phyloP scores from a whole-genome alignment of 805 yeast genomes.

The Monosporozyma aerobia region DNA sequence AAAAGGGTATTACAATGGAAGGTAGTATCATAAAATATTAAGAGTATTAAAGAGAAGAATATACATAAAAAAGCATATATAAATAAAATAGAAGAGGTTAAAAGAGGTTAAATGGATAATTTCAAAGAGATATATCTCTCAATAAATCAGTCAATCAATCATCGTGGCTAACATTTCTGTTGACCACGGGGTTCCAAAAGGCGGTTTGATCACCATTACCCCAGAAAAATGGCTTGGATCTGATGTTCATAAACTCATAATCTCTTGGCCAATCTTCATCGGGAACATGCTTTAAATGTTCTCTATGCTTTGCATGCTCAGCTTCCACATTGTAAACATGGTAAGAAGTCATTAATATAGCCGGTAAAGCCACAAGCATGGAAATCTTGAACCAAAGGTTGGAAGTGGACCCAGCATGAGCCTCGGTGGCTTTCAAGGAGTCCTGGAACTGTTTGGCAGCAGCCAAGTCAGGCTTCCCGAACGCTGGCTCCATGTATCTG shows the following conservation, averaged over 20 bases:
- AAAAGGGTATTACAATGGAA: too few species aligned
- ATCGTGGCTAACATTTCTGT: constrained; percentile 62
- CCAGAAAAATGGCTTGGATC: constrained; percentile 90
- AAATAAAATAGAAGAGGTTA: too few species aligned
- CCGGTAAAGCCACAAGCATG: constrained; percentile 72
- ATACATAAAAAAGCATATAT: neutral
- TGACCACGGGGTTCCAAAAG: constrained; percentile 90
- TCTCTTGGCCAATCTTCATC: constrained; percentile 92
- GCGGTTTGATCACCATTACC: constrained; percentile 97
- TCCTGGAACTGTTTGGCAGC: constrained; percentile 66
- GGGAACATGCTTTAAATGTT: constrained; percentile 54
- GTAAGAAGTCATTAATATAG: constrained; percentile 62
- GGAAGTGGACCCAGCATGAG: constrained; percentile 74
- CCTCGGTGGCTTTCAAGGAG: constrained; percentile 51
- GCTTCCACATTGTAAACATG: constrained; percentile 76
- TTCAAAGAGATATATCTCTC: too few species aligned
- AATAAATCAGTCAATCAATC: constrained; percentile 1
- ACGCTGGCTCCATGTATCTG: constrained; percentile 35
- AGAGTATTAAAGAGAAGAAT: neutral
- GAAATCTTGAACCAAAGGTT: constrained; percentile 81
- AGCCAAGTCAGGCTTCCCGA: constrained; percentile 36
- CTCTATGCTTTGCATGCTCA: constrained; percentile 86
- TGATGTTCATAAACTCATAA: constrained; percentile 85
- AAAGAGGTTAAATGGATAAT: too few species aligned
- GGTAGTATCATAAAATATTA: too few species aligned